Evolutionary conservation across 108 stramenopile genomes (phyloP), one percentile per base, ranked within the genome.

Genomic region (Pseudonitzschia multiseries): DNA sequence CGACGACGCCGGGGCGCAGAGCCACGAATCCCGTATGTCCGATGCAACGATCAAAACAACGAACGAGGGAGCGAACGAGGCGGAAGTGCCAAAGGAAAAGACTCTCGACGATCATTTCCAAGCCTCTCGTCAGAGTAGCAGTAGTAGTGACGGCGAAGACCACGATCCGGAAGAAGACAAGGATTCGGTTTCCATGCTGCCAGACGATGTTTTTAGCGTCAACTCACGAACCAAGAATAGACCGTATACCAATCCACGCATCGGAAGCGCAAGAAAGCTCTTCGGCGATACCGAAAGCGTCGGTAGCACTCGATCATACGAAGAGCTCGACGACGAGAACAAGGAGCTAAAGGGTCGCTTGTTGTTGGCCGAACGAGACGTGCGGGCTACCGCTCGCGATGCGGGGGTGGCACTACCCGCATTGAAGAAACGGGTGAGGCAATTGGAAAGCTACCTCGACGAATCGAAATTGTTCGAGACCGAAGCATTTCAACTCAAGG

Each of bases 321-420:
- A 71, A 48, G 74, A 80, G 46, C 28, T 76, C 66, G 69, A 76
- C 65, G 74, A 71, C 4, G 72, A 73, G 32, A 73, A 75, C 29
- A 40, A 65, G 13, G 50, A 59, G 14, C 33, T 72, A 26, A 42
- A 73, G 40, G 42, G 43, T 24, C 62, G 71, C 31, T 28, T 73
- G 18, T 63, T 68, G 3, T 68, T 64, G 32, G 69, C 81, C 8
- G 57, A 80, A 42, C 32, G 66, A 10, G 78, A 79, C 63, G 65
- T 79, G 24, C 42, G 46, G 51, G 78, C 71, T 8, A 52, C 71
- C n/a, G 65, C 51, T 32, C 15, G 14, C 22, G 71, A 80, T 42
- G 32, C 77, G 12, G 81, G 77, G 48, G 78, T 82, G 52, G 73
- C 74, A 63, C 50, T 82, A 57, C 81, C 81, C 18, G 73, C 77